These are phyloP conservation scores for Nannizziopsis arthrosporioides DNA, from an alignment of 2,329 filamentous ascomycete genomes.

Conservation along the genomic window DNA sequence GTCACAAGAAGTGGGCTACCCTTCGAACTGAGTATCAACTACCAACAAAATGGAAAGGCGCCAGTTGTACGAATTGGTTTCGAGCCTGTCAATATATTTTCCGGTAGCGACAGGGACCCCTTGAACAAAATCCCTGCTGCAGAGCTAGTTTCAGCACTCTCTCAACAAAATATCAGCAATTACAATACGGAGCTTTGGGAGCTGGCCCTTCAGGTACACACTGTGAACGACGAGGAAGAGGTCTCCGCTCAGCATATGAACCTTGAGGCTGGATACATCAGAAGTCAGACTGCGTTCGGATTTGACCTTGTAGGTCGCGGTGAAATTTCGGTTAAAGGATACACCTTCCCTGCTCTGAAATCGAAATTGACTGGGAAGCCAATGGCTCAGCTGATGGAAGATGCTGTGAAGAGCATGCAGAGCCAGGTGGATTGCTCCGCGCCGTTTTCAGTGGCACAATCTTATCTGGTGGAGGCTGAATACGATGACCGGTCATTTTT, in stretches of 20 bases:
- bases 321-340: constrained; percentile 15
- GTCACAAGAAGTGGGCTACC: constrained; percentile 8
- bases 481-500: constrained; percentile 8
- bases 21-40: constrained; percentile 14
- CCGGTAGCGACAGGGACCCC: constrained; percentile 9
- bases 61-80: constrained; percentile 9
- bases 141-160: constrained; percentile 5
- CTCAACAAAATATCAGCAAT: neutral
- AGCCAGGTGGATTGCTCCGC: neutral
- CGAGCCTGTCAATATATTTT: constrained; percentile 5
- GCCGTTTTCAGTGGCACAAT: constrained; percentile 6
- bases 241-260: neutral
- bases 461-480: constrained; percentile 2
- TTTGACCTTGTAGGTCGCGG: constrained; percentile 14
- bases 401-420: constrained; percentile 4
- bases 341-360: constrained; percentile 17
- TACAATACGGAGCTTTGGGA: constrained; percentile 9
- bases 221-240: constrained; percentile 7
- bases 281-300: constrained; percentile 15
- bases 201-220: neutral
- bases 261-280: constrained; percentile 9
- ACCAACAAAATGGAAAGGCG: constrained; percentile 5
- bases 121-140: constrained; percentile 7
- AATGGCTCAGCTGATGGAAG: constrained; percentile 2
- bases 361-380: constrained; percentile 9